Percentiles rank a stretch among this genome's conserved stretches.
phyloP scores from a whole-genome alignment of 2,329 filamentous ascomycete species.

The Diaporthe vaccinii region DNA sequence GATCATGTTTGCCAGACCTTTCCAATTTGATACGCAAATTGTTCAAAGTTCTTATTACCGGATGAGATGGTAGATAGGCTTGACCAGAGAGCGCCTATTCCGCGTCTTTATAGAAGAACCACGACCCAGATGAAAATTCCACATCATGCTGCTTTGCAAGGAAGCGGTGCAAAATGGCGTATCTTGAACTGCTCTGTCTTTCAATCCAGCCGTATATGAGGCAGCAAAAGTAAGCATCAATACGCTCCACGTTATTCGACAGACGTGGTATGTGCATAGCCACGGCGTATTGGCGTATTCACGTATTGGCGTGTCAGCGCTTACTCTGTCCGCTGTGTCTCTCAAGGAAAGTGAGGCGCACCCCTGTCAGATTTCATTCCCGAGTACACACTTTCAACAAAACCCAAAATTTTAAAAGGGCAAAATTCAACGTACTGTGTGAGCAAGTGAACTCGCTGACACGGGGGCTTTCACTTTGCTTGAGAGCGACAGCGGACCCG shows the following conservation, averaged over 20 bases:
- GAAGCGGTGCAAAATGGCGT: neutral
- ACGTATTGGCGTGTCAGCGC: conserved; percentile 14
- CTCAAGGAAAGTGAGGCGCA: too few species aligned
- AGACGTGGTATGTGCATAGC: neutral
- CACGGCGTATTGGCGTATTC: conserved; percentile 4
- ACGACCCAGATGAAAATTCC: neutral
- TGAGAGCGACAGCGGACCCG: too few species aligned
- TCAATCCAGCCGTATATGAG: neutral
- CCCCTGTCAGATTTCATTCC: too few species aligned
- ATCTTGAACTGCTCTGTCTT: neutral
- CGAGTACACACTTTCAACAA: too few species aligned
- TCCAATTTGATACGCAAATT: neutral
- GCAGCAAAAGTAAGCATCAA: neutral
- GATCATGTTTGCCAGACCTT: neutral
- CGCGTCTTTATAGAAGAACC: neutral
- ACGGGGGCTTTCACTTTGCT: too few species aligned
- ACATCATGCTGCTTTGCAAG: neutral
- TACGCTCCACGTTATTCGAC: neutral
- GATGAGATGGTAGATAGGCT: neutral
- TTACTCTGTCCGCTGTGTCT: neutral
- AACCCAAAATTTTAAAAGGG: too few species aligned
- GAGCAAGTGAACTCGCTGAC: too few species aligned
- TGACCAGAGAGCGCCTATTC: neutral
- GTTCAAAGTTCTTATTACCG: neutral
- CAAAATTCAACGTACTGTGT: too few species aligned